A percentile compares a stretch with the other conserved stretches of the same genome.
Evolutionary conservation across 305 asterid genomes (phyloP).

Genomic region (Fraxinus velutina): DNA sequence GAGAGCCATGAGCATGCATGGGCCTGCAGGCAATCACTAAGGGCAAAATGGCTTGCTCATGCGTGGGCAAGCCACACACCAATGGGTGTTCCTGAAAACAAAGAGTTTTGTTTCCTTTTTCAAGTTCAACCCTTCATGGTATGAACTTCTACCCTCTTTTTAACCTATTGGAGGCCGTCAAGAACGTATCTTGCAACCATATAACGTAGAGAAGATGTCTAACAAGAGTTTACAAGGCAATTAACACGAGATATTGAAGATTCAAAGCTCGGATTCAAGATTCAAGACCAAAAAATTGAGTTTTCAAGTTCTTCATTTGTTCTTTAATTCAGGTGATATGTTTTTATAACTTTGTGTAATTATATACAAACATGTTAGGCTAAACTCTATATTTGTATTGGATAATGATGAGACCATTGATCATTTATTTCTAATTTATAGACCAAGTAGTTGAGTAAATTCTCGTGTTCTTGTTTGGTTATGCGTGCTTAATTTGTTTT

Average conservation of each 20-base stretch:
- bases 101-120: too few relatives aligned
- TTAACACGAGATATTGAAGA: not conserved
- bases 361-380: not conserved
- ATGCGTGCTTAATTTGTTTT: not conserved
- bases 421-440: not conserved
- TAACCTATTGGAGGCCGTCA: not conserved
- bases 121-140: not conserved
- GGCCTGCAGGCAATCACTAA: not conserved
- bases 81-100: not conserved
- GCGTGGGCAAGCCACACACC: not conserved
- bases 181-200: not conserved
- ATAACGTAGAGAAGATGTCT: not conserved
- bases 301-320: not conserved
- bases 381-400: not conserved
- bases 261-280: not conserved
- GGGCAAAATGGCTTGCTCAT: not conserved
- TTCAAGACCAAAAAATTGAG: not conserved
- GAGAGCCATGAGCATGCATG: not conserved
- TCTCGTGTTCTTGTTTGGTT: not conserved
- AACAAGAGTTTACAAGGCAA: not conserved
- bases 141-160: not conserved
- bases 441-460: not conserved
- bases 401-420: not conserved
- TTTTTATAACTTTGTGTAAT: not conserved
- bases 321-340: not conserved